Conservation (phyloP, 176 grass and related monocot genomes). For the Poa pratensis region DNA sequence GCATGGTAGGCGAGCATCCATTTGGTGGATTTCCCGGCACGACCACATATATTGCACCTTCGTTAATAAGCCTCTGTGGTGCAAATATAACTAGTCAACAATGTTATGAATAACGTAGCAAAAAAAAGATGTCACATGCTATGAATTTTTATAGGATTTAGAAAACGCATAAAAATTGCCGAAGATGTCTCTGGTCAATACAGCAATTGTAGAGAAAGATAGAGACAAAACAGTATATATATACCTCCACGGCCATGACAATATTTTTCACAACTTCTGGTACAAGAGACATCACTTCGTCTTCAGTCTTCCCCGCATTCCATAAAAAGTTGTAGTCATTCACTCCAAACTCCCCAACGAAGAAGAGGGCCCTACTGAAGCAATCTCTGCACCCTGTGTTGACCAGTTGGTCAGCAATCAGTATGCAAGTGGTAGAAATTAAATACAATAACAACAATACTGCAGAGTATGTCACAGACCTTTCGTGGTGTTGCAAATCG, state of each 20-base stretch:
- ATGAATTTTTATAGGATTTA: background rate
- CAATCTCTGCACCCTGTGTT: background rate
- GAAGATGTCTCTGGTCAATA: background rate
- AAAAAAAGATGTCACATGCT: too few relatives aligned
- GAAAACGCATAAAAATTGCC: background rate
- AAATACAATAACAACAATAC: slow-evolving; percentile 37
- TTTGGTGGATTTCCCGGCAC: slow-evolving; percentile 43
- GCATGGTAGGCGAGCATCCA: slow-evolving; percentile 8
- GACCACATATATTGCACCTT: slow-evolving; percentile 1
- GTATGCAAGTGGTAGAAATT: slow-evolving; percentile 46
- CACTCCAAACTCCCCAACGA: slow-evolving; percentile 35
- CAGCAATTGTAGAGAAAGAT: background rate
- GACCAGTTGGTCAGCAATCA: background rate
- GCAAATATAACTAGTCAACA: background rate
- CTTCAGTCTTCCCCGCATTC: background rate
- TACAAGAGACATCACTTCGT: background rate
- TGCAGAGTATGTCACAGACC: too few relatives aligned
- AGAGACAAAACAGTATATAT: background rate
- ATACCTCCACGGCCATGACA: slow-evolving; percentile 26
- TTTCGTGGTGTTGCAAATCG: slow-evolving; percentile 37
- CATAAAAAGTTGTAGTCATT: slow-evolving; percentile 26
- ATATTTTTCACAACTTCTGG: slow-evolving; percentile 3
- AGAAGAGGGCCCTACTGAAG: slow-evolving; percentile 16
- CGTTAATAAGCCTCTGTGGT: slow-evolving; percentile 19
- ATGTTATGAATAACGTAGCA: too few relatives aligned